These are phyloP conservation scores for Boletus insuetus DNA, from an alignment of 768 basidiomycete species.

Conservation along the genomic window DNA sequence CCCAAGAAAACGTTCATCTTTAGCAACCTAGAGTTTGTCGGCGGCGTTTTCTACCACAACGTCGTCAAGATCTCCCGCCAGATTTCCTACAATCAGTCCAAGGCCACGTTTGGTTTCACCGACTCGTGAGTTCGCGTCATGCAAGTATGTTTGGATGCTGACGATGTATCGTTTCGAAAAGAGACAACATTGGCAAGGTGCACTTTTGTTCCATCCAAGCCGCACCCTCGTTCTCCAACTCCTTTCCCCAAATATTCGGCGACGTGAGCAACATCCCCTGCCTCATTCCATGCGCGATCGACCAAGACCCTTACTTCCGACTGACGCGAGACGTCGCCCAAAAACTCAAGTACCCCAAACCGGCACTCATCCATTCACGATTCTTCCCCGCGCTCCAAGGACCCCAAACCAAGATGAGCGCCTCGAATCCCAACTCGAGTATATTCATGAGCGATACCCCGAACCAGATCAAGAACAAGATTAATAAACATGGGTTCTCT, in stretches of 20 bases:
- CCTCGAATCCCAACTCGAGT: slow-evolving; percentile 86
- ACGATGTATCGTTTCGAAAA: slow-evolving; percentile 31
- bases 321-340: slow-evolving; percentile 93
- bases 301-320: slow-evolving; percentile 97
- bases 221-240: slow-evolving; percentile 94
- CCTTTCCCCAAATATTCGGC: slow-evolving; percentile 98
- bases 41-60: slow-evolving; percentile 92
- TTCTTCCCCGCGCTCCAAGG: slow-evolving; percentile 99
- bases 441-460: slow-evolving; percentile 96
- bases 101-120: slow-evolving; percentile 93
- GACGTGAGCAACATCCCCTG: slow-evolving; percentile 77
- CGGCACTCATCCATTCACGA: slow-evolving; percentile 87
- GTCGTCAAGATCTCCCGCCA: slow-evolving; percentile 89
- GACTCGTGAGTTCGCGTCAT: slow-evolving; percentile 69
- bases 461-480: slow-evolving; percentile 95
- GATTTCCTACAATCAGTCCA: slow-evolving; percentile 90
- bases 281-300: slow-evolving; percentile 97
- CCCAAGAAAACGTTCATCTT: slow-evolving; percentile 95
- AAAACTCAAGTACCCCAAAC: slow-evolving; percentile 95
- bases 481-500: slow-evolving; percentile 94
- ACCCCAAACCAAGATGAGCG: slow-evolving; percentile 99
- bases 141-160: neutral
- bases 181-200: slow-evolving; percentile 97
- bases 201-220: slow-evolving; percentile 97
- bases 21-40: slow-evolving; percentile 86